Percentiles rank a stretch among this genome's conserved stretches.
phyloP scores from a whole-genome alignment of 1,284 basidiomycete genomes.

The Sparassis latifolia region DNA sequence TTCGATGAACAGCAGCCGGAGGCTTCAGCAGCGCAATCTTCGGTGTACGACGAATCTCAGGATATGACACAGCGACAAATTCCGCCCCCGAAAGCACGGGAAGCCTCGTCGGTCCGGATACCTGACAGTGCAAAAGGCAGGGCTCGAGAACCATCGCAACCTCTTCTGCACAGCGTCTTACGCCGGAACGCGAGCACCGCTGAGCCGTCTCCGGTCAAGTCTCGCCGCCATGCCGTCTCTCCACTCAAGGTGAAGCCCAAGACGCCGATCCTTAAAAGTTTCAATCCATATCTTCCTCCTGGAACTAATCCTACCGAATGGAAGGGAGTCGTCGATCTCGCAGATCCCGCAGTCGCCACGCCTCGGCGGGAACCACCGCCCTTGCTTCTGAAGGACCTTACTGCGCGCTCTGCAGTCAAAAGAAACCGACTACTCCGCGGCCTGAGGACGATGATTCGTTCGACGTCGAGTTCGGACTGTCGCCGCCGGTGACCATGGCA shows the following conservation, averaged over 20 bases:
- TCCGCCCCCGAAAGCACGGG: not conserved
- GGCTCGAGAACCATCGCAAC: constrained; percentile 32
- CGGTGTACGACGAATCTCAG: constrained; percentile 16
- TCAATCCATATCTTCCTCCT: constrained; percentile 58
- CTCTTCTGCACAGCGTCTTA: constrained; percentile 43
- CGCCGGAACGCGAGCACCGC: constrained; percentile 33
- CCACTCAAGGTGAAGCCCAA: constrained; percentile 46
- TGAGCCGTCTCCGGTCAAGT: constrained; percentile 11
- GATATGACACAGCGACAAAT: constrained; percentile 23
- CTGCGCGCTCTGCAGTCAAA: constrained; percentile 9
- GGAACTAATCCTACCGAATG: constrained; percentile 48
- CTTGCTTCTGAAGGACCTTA: constrained; percentile 2
- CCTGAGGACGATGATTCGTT: constrained; percentile 33
- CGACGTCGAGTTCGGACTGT: constrained; percentile 73
- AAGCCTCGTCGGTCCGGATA: constrained; percentile 1
- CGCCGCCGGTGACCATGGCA: constrained; percentile 80
- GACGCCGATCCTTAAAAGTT: constrained; percentile 45
- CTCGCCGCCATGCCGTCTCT: constrained; percentile 23
- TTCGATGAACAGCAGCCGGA: constrained; percentile 17
- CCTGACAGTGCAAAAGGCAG: constrained; percentile 33
- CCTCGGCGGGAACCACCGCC: constrained; percentile 7
- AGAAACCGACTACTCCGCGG: constrained; percentile 21
- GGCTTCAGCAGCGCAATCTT: constrained; percentile 10
- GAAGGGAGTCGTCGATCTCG: constrained; percentile 72
- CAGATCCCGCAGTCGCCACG: constrained; percentile 44